These are phyloP conservation scores for Candida taoyuanica DNA, from an alignment of 805 yeast genomes.

Conservation along the genomic window DNA sequence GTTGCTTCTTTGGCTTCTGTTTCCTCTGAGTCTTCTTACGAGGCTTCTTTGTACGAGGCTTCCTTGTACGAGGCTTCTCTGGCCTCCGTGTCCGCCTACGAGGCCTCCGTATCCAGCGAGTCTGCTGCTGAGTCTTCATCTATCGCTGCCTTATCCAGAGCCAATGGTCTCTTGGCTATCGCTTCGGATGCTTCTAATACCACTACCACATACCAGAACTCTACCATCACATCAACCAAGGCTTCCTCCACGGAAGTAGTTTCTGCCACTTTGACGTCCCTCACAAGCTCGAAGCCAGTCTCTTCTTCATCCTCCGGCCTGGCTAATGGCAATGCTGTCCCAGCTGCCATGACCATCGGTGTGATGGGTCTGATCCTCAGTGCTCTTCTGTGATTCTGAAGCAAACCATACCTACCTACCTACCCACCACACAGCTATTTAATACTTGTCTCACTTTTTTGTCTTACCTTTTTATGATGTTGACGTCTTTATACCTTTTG, in stretches of 20 bases:
- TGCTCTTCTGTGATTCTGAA: slow-evolving; percentile 26
- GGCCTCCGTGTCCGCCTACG: slow-evolving; percentile 17
- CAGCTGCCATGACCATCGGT: slow-evolving; percentile 27
- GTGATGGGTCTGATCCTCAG: slow-evolving; percentile 27
- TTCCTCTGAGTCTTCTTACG: slow-evolving; percentile 17
- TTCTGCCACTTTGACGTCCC: slow-evolving; percentile 20
- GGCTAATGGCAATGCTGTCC: slow-evolving; percentile 25
- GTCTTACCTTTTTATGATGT: neutral
- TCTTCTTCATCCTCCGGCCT: slow-evolving; percentile 31
- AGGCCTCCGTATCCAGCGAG: slow-evolving; percentile 19
- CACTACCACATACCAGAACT: slow-evolving; percentile 24
- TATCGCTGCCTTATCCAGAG: slow-evolving; percentile 28
- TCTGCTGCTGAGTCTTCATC: slow-evolving; percentile 14
- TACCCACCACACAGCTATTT: too few species aligned
- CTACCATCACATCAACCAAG: slow-evolving; percentile 27
- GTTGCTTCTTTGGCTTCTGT: slow-evolving; percentile 21
- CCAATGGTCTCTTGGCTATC: slow-evolving; percentile 37
- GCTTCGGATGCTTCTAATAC: slow-evolving; percentile 36
- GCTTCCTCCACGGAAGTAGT: slow-evolving; percentile 17
- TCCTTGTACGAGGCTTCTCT: slow-evolving; percentile 8
- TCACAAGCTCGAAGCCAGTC: slow-evolving; percentile 20
- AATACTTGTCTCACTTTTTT: neutral
- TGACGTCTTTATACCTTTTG: neutral
- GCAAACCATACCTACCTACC: too few species aligned
- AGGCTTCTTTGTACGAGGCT: slow-evolving; percentile 10